Evolutionary conservation across 2,329 filamentous ascomycete species (phyloP), one percentile per base, ranked within the genome.

Genomic region (Fonsecaea multimorphosa): DNA sequence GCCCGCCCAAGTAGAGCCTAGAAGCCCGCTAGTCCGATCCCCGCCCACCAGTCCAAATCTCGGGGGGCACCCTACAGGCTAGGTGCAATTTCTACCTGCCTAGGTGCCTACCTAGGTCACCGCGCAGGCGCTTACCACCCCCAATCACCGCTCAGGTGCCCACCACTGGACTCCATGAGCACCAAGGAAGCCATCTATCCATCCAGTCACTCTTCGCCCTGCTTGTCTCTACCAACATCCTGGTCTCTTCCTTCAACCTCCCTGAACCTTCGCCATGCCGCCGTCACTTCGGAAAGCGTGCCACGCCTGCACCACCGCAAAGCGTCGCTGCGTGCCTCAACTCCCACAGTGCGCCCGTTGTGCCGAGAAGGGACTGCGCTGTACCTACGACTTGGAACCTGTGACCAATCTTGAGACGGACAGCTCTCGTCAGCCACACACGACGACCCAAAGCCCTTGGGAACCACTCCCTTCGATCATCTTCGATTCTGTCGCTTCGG

Each of bases 291-390:
- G 85, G 54, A 87, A 86, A 74, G 84, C 86, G 2, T 88, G 86
- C 71, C 76, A 80, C 2, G 81, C 82, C 29, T 88, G 86, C 75
- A 85, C 82, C 55, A 82, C 81, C 70, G 81, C 85, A 27, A 88
- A 87, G 73, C 80, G 86, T 14, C 83, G 82, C 55, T 88, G 86
- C 73, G 83, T 85, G 68, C 80, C 84, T 40, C 79, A 78, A 19
- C 72, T 80, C 14, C 86, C 85, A 1, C 72, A 78, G 12, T 89
- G 86, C 70, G 74, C 80, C 16, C 80, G 86, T 51, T 88, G 86
- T 71, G 72, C 75, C 0, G 80, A 82, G 63, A 80, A 84, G 31
- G 74, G 76, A 1, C 73, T 87, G 0, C 57, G 72, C 0, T 88
- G 86, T 73, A 72, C 78, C 3, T 87, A 86, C 66, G 70, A 70